Conservation (phyloP, 78 protist genomes). For the Dictyostelium capitatum region DNA sequence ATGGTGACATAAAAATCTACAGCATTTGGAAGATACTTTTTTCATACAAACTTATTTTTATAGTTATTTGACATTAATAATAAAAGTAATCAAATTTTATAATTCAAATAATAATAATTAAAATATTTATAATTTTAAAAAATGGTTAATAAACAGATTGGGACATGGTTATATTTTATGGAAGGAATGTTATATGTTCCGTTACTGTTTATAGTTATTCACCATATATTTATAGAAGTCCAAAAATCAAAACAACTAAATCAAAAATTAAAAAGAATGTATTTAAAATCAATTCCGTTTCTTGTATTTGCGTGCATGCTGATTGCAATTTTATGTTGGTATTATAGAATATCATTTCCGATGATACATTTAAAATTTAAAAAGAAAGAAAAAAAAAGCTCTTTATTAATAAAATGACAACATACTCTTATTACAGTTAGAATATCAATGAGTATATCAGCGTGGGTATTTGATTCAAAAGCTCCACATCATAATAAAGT, state of each 20-base stretch:
- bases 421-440: neutral
- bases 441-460: conserved; percentile 6
- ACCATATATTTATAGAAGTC: conserved; percentile 27
- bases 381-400: too few relatives aligned
- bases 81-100: too few relatives aligned
- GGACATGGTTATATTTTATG: conserved; percentile 33
- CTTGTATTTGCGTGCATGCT: conserved; percentile 26
- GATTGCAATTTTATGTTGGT: conserved; percentile 33
- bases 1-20: too few relatives aligned
- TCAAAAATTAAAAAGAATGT: conserved; percentile 22
- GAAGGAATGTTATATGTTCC: conserved; percentile 46
- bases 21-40: too few relatives aligned
- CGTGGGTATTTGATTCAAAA: conserved; percentile 28
- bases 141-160: too few relatives aligned
- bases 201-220: neutral
- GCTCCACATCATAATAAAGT: conserved; percentile 7
- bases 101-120: too few relatives aligned
- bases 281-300: conserved; percentile 68
- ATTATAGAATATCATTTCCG: too few relatives aligned
- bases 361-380: neutral
- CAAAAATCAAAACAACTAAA: neutral
- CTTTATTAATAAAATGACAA: neutral
- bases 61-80: too few relatives aligned
- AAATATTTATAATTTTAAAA: too few relatives aligned
- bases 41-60: too few relatives aligned